Base-by-base conservation (phyloP, 306 rosid species). In the Pyrus pyrifolia region DNA sequence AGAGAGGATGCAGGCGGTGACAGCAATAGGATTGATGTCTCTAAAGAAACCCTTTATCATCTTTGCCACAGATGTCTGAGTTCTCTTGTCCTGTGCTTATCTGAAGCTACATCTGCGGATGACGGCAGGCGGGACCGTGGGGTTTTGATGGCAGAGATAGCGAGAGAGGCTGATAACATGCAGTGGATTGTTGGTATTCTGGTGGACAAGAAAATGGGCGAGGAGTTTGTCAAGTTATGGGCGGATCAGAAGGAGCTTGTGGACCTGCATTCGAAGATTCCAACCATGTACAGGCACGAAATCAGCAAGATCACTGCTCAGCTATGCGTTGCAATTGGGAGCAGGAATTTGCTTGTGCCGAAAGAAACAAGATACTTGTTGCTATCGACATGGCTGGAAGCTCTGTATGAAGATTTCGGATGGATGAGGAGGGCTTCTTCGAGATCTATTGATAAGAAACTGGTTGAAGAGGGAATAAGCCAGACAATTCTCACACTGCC, bases 161-260 rank as follows among this genome's bases (percentile, higher is more conserved):
- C 89, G 65, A 90, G 97, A 13, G 97, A 91, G 83, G 98, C 95
- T 11, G 98, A 91, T 80, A 93, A 91, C 64, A 86, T 93, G 70
- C 97, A 89, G 69, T 93, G 98, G 98, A 87, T 93, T 76, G 96
- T 89, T 67, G 98, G 87, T 63, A 89, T 91, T 45, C 77, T 93
- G 72, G 80, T 91, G 13, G 85, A 81, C 70, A 89, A 80, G 76
- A 91, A 85, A 83, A 84, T 88, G 76, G 96, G 88, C 1, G 97
- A 93, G 14, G 98, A 91, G 44, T 91, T 89, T 83, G 97, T 91
- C 75, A 89, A 91, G 76, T 67, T 93, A 63, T 93, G 98, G 98
- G 94, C 98, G 17, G 94, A 93, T 65, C 98, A 93, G 89, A 86
- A 85, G 81, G 98, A 91, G 79, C 97, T 93, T 31, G 97, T 88